A percentile compares a stretch with the other conserved stretches of the same genome.
These are phyloP conservation scores for Linnemannia schmuckeri DNA, from an alignment of 192 early-diverging fungal genomes.

Conservation along the genomic window DNA sequence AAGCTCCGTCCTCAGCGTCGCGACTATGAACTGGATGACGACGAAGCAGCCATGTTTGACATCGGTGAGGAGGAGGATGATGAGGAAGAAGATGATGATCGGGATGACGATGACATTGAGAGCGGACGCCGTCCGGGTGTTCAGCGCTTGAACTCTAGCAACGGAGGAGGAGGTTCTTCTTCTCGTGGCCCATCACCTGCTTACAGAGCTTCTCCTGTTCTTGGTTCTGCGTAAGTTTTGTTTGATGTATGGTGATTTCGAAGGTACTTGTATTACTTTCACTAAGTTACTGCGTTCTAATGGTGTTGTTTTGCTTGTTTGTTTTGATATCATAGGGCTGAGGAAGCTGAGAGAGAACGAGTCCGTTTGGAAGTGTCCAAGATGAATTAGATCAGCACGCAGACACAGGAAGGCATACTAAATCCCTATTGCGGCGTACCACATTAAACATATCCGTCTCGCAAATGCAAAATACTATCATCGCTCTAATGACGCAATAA, in stretches of 20 bases:
- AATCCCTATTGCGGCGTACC: background rate
- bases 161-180: slow-evolving; percentile 17
- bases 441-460: background rate
- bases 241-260: background rate
- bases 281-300: background rate
- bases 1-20: slow-evolving; percentile 54
- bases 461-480: background rate
- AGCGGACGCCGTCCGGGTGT: slow-evolving; percentile 2
- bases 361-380: slow-evolving; percentile 48
- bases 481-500: too few relatives aligned
- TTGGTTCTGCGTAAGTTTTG: slow-evolving; percentile 20
- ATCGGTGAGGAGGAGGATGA: slow-evolving; percentile 77
- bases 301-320: background rate
- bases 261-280: background rate
- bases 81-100: slow-evolving; percentile 63
- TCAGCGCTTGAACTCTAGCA: slow-evolving; percentile 15
- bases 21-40: slow-evolving; percentile 54
- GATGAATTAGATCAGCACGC: slow-evolving; percentile 37
- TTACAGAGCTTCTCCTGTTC: background rate
- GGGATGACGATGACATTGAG: slow-evolving; percentile 55
- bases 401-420: background rate
- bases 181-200: slow-evolving; percentile 35
- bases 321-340: slow-evolving; percentile 9
- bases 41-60: slow-evolving; percentile 68
- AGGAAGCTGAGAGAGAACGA: slow-evolving; percentile 37